Conservation (phyloP, 306 rosid genomes). For the Casuarina cunninghamiana region DNA sequence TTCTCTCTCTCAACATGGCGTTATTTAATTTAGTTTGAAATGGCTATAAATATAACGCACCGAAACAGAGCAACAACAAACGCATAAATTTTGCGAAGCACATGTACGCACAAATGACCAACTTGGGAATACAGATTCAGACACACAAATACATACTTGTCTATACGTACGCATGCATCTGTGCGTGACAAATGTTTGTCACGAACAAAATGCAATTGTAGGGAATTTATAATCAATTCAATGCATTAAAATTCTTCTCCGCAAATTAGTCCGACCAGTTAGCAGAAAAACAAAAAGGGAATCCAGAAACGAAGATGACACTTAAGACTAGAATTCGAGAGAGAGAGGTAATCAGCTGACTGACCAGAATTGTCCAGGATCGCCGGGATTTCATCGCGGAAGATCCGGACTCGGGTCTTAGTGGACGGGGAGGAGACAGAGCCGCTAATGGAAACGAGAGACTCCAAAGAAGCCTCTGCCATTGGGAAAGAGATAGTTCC, state of each 20-base stretch:
- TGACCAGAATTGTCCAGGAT: conserved; percentile 54
- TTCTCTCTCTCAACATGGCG: not conserved
- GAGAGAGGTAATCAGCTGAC: conserved; percentile 3
- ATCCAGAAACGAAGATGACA: conserved; percentile 5
- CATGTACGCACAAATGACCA: not conserved
- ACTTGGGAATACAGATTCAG: too few relatives aligned
- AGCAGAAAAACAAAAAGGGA: not conserved
- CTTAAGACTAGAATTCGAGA: not conserved
- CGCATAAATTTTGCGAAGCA: too few relatives aligned
- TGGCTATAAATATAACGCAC: not conserved
- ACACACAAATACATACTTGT: not conserved
- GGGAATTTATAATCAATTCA: not conserved
- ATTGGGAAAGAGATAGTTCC: conserved; percentile 44
- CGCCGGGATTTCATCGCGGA: conserved; percentile 64
- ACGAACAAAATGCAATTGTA: not conserved
- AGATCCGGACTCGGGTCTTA: conserved; percentile 65
- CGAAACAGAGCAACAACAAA: not conserved
- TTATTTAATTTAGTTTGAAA: not conserved
- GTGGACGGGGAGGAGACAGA: conserved; percentile 68
- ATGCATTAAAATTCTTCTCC: not conserved
- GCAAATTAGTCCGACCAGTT: not conserved
- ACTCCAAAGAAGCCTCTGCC: conserved; percentile 61
- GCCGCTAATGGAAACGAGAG: conserved; percentile 52
- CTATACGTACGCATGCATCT: not conserved
- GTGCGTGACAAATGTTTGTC: not conserved